A percentile compares a stretch with the other conserved stretches of the same genome.
Evolutionary conservation across 208 protist genomes (phyloP).

Genomic region (Leishmania guyanensis): DNA sequence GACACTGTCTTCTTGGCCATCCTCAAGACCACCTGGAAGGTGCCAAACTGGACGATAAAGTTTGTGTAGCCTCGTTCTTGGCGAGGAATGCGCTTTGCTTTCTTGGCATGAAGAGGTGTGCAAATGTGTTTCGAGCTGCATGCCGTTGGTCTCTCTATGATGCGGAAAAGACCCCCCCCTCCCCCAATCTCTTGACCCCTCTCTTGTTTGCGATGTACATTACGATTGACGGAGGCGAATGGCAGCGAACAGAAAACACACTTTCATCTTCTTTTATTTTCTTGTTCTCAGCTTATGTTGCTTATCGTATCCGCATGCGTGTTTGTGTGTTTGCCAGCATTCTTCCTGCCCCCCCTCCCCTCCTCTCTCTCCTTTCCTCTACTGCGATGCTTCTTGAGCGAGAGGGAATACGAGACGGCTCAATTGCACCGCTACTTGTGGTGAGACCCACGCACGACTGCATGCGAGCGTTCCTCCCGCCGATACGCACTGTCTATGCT

Average conservation of each 20-base stretch:
- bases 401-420: neutral
- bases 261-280: neutral
- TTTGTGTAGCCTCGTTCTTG: constrained; percentile 21
- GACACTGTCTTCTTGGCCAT: constrained; percentile 86
- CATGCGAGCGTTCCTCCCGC: neutral
- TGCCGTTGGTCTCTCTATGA: neutral
- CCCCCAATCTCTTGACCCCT: neutral
- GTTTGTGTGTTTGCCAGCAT: neutral
- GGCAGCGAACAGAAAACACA: neutral
- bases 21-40: constrained; percentile 85
- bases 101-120: neutral
- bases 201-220: neutral
- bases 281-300: neutral
- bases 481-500: neutral
- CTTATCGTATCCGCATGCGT: neutral
- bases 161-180: too few species aligned
- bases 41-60: constrained; percentile 49
- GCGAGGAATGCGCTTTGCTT: neutral
- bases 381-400: neutral
- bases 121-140: neutral
- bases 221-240: neutral
- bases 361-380: neutral
- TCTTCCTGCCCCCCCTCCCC: neutral
- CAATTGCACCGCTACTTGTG: neutral
- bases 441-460: neutral